These are phyloP conservation scores for Pezicula neosporulosa DNA, from an alignment of 2,329 filamentous ascomycete species.

Conservation along the genomic window DNA sequence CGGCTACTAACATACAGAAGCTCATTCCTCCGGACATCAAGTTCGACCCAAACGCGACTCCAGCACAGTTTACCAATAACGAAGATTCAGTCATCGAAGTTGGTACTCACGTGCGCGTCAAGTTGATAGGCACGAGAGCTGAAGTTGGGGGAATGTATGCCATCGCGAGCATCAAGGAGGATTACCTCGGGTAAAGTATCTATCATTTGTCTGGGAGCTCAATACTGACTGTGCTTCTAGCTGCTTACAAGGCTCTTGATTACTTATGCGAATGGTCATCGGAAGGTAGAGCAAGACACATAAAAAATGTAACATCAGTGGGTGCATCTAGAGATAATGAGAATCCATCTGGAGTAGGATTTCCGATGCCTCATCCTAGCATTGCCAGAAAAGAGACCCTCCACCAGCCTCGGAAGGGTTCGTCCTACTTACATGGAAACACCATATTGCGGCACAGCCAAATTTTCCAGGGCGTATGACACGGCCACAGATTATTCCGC, in stretches of 20 bases:
- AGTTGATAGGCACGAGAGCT: conserved; percentile 88
- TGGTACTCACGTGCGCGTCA: conserved; percentile 87
- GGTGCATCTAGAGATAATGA: too few species aligned
- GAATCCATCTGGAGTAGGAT: too few species aligned
- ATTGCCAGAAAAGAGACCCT: too few species aligned
- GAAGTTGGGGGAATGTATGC: conserved; percentile 96
- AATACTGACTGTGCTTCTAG: conserved; percentile 1
- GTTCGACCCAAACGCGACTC: conserved; percentile 92
- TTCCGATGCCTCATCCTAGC: too few species aligned
- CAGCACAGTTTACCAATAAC: conserved; percentile 95
- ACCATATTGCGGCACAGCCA: too few species aligned
- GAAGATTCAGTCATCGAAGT: conserved; percentile 92
- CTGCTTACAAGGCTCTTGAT: conserved; percentile 1
- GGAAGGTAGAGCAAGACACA: too few species aligned
- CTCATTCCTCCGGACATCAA: conserved; percentile 90
- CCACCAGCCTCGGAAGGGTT: too few species aligned
- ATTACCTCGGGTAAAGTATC: conserved; percentile 58
- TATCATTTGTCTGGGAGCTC: background rate
- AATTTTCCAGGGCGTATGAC: too few species aligned
- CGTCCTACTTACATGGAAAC: too few species aligned
- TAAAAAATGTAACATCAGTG: too few species aligned
- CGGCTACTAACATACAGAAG: conserved; percentile 39
- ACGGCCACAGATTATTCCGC: too few species aligned
- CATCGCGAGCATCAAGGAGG: conserved; percentile 93
- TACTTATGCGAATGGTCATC: background rate